phyloP scores from a whole-genome alignment of 2,329 filamentous ascomycete species.

The Ophiostoma fasciatum region DNA sequence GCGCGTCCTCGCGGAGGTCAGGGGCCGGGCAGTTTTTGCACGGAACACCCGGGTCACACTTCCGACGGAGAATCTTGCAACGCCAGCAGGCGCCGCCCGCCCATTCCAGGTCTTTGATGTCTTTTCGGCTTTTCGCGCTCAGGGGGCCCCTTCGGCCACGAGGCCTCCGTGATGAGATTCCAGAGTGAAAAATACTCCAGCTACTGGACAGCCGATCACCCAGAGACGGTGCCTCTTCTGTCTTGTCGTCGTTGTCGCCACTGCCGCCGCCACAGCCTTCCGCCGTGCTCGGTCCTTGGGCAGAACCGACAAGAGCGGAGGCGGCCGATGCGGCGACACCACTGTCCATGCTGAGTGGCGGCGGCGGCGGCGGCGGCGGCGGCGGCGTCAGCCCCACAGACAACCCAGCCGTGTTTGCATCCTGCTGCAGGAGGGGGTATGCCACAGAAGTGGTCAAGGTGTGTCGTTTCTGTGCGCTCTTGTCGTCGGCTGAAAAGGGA shows the following conservation, averaged over 20 bases:
- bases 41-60: conserved; percentile 16
- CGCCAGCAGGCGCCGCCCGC: conserved; percentile 19
- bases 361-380: background rate
- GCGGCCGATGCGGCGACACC: conserved; percentile 3
- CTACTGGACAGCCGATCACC: conserved; percentile 11
- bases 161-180: conserved; percentile 13
- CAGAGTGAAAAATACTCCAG: conserved; percentile 13
- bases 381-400: conserved; percentile 1
- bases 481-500: background rate
- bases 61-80: conserved; percentile 17
- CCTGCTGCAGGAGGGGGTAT: conserved; percentile 4
- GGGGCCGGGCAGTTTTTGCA: conserved; percentile 18
- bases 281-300: too few relatives aligned
- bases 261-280: too few relatives aligned
- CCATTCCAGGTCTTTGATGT: conserved; percentile 16
- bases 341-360: conserved; percentile 3
- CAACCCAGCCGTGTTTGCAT: conserved; percentile 3
- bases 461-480: background rate
- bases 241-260: background rate
- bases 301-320: conserved; percentile 1
- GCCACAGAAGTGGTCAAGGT: conserved; percentile 6
- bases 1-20: conserved; percentile 17
- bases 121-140: conserved; percentile 16
- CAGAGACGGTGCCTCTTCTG: conserved; percentile 9
- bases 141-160: conserved; percentile 17